Base-by-base conservation (phyloP, 768 basidiomycete genomes). In the Leccinum broughii region DNA sequence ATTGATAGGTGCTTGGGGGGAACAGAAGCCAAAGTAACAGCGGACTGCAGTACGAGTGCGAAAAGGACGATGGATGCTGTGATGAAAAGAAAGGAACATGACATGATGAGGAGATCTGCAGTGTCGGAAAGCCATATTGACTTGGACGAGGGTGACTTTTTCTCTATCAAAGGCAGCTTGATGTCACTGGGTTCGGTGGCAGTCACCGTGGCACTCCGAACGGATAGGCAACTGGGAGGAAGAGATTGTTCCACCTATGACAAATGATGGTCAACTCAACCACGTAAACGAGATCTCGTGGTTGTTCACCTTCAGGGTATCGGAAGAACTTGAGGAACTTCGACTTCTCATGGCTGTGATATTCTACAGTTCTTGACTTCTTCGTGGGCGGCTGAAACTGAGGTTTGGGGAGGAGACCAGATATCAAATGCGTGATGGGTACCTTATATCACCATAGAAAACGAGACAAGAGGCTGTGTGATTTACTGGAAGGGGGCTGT, bases 91-190 rank as follows among this genome's bases (percentile, higher is more conserved):
- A 55, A 62, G 32, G 55, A 62, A 10, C 58, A 60, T 8, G 51
- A 20, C 26, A 65, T 13, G 24, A 62, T 24, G 48, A 62, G 56
- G 3, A 58, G 32, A 17, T 65, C 63, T 4, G 50, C 53, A 17
- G 32, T 35, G 17, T 68, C 66, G 8, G 62, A 35, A 0, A 26
- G 41, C 57, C 59, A 55, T 26, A 4, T 3, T n/a, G 26, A 15
- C 41, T 34, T 57, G 20, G 15, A 14, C 20, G 10, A 1, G 6
- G 46, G 6, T n/a, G 17, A 30, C 2, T 35, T 44, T 22, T n/a
- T 48, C 44, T 28, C 51, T n/a, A 59, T 50, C 37, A 60, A 28
- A 7, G 55, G 51, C 8, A 13, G 20, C n/a, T 41, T 6, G 30
- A 11, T 22, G 4, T 56, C 54, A 20, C 24, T 51, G 14, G 14